phyloP scores from a whole-genome alignment of 2,329 filamentous ascomycete genomes.

The Hypoxylon sp. region DNA sequence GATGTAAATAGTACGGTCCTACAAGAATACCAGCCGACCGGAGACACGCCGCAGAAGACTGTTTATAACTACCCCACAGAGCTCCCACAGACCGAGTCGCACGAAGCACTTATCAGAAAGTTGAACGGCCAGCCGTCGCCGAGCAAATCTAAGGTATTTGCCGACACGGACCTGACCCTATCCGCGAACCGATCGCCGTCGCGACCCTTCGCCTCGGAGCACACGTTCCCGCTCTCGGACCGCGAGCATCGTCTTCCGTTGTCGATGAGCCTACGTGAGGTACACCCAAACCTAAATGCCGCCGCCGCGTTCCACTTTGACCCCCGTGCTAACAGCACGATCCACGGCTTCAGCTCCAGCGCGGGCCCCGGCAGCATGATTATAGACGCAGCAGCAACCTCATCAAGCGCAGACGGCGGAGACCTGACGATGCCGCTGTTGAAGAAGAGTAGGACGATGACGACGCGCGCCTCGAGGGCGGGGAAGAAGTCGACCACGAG shows the following conservation, averaged over 20 bases:
- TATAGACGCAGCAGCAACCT: slow-evolving; percentile 28
- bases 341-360: slow-evolving; percentile 48
- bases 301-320: slow-evolving; percentile 59
- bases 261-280: slow-evolving; percentile 64
- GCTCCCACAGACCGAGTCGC: slow-evolving; percentile 77
- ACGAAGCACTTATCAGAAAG: slow-evolving; percentile 59
- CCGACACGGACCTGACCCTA: slow-evolving; percentile 52
- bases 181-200: slow-evolving; percentile 45
- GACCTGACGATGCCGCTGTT: slow-evolving; percentile 59
- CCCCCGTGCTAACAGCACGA: slow-evolving; percentile 56
- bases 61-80: slow-evolving; percentile 83
- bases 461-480: slow-evolving; percentile 50
- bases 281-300: slow-evolving; percentile 64
- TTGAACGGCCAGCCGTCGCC: slow-evolving; percentile 53
- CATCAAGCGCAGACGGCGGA: slow-evolving; percentile 49
- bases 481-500: slow-evolving; percentile 52
- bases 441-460: slow-evolving; percentile 58
- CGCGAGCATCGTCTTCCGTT: slow-evolving; percentile 48
- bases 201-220: slow-evolving; percentile 41
- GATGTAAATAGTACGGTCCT: slow-evolving; percentile 74
- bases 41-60: slow-evolving; percentile 84
- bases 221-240: slow-evolving; percentile 33
- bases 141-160: slow-evolving; percentile 57
- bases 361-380: slow-evolving; percentile 34
- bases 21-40: slow-evolving; percentile 85